phyloP scores from a whole-genome alignment of 139 green algal genomes.

The Chlorella sp. region DNA sequence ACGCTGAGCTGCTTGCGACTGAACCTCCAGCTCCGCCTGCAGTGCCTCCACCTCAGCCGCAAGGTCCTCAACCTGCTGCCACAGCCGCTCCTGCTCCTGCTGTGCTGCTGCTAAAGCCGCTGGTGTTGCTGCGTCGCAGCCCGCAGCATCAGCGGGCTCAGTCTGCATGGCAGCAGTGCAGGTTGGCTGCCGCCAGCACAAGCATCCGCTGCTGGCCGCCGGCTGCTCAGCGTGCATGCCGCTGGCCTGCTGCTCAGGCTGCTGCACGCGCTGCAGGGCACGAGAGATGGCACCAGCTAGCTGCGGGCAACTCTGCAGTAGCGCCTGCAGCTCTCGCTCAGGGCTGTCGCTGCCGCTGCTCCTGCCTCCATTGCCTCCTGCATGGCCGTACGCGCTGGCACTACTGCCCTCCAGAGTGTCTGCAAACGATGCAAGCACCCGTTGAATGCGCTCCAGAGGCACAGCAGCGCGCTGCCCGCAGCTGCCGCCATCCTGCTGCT shows the following conservation, averaged over 20 bases:
- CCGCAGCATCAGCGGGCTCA: neutral
- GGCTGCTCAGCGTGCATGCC: neutral
- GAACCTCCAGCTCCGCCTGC: conserved; percentile 46
- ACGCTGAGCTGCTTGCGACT: conserved; percentile 22
- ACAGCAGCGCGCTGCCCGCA: neutral
- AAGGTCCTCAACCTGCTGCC: conserved; percentile 26
- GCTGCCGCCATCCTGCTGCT: neutral
- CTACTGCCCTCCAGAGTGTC: neutral
- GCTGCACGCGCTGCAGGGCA: neutral
- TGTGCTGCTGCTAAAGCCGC: neutral
- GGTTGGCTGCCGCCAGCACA: neutral
- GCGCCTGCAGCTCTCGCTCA: conserved; percentile 24
- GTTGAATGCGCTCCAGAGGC: conserved; percentile 1
- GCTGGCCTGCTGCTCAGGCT: neutral
- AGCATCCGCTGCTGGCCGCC: neutral
- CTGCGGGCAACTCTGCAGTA: conserved; percentile 24
- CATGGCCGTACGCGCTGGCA: too few relatives aligned
- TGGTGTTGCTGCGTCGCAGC: neutral
- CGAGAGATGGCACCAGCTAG: neutral
- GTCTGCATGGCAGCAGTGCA: conserved; percentile 45
- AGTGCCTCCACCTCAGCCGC: conserved; percentile 43
- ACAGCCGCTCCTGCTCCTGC: conserved; percentile 21
- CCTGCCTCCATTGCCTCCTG: neutral
- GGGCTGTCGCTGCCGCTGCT: neutral
- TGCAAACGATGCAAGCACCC: neutral